Percentiles rank a stretch among this genome's conserved stretches.
These are phyloP conservation scores for Aschersonia sp. DNA, from an alignment of 2,329 filamentous ascomycete species.

Conservation along the genomic window DNA sequence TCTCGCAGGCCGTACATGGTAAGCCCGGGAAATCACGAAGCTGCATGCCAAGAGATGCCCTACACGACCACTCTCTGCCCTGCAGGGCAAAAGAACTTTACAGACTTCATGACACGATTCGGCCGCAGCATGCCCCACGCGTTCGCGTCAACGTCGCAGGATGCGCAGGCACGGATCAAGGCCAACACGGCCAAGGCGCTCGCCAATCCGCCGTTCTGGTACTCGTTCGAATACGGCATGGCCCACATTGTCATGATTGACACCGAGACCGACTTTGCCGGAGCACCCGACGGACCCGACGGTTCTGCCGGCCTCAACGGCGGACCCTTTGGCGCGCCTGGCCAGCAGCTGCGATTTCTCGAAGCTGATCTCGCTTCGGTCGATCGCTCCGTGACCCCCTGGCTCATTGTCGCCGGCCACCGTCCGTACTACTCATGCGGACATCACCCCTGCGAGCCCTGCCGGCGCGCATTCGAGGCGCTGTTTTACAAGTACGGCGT, in stretches of 20 bases:
- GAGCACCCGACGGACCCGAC: conserved; percentile 14
- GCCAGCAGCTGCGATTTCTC: conserved; percentile 39
- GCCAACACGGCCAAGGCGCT: conserved; percentile 29
- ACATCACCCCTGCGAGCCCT: conserved; percentile 23
- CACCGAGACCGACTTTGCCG: conserved; percentile 13
- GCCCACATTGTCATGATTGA: conserved; percentile 19
- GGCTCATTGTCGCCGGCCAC: conserved; percentile 20
- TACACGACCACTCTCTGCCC: conserved; percentile 24
- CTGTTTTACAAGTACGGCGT: conserved; percentile 41
- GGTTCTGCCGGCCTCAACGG: conserved; percentile 18
- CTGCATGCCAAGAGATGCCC: conserved; percentile 31
- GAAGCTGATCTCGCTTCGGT: conserved; percentile 40
- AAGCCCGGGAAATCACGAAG: conserved; percentile 41
- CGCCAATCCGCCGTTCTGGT: conserved; percentile 11
- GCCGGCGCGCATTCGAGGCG: conserved; percentile 36
- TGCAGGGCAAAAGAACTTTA: conserved; percentile 44
- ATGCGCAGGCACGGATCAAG: conserved; percentile 22
- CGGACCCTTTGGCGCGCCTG: conserved; percentile 32
- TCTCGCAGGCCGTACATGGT: conserved; percentile 34
- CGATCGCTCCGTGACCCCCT: conserved; percentile 39
- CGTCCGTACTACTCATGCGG: conserved; percentile 31
- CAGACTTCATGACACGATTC: conserved; percentile 42
- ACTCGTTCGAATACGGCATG: conserved; percentile 14
- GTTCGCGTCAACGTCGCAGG: conserved; percentile 32
- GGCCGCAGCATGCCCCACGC: conserved; percentile 34